Base-by-base conservation (phyloP, 805 yeast genomes). In the Grigorovia humatica region DNA sequence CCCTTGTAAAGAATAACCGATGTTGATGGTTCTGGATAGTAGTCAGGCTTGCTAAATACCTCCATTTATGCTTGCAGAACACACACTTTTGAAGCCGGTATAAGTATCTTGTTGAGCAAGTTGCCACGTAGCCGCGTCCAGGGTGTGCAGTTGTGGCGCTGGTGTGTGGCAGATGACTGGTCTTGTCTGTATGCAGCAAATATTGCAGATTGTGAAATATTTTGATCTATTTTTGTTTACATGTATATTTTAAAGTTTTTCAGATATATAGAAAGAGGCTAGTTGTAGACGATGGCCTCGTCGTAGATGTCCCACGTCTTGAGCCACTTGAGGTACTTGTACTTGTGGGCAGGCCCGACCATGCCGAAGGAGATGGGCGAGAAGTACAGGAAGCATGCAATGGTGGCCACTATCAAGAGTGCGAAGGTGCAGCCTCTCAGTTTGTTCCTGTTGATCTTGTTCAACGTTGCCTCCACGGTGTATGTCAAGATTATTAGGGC, bases 341-440 rank as follows among this genome's bases (percentile, higher is more conserved):
- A 80, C 5, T 73, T 56, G 1, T 56, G 51, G 7, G 70, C 58
- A 38, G 74, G 70, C 9, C 82, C 82, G 9, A 58, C 68, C 84
- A 86, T 79, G 51, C 95, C 95, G 54, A 81, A 76, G 35, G 87
- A 74, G 17, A 84, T 68, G 55, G 82, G 83, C 55, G 80, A 72
- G 57, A 80, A 82, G 57, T 78, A 70, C 74, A 78, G 76, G 73
- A 85, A 86, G 9, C 75, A 70, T 2, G 74, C 77, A 45, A 78
- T 62, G 11, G 82, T 77, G 32, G 69, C 55, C 1, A 67, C 61
- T 56, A 76, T 77, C 20, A 79, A 58, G 32, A 56, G 45, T 3
- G 59, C 42, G 53, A 66, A 66, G 13, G 66, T 40, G 1, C 52
- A 35, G 9, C 51, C 56, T 49, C 68, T 70, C 42, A 53, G 58